Base-by-base conservation (phyloP, 2,329 filamentous ascomycete genomes). In the Penicillium sp. region DNA sequence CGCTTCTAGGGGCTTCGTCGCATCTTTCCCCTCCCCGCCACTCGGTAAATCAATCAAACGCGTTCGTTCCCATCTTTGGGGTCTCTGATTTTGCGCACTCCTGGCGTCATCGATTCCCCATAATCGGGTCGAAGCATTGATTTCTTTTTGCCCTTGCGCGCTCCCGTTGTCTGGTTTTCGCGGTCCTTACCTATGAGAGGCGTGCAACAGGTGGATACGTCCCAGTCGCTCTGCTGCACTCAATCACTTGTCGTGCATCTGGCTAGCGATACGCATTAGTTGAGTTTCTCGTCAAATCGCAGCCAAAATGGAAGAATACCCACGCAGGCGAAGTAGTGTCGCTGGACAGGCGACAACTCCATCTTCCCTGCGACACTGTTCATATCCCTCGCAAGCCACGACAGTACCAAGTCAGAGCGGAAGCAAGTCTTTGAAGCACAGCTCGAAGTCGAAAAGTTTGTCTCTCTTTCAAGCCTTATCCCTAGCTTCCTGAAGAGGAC, bases 251-350 rank as follows among this genome's bases (percentile, higher is more conserved):
- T 69, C 63, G 60, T 61, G 53, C 67, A 31, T 69, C 67, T 68
- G 68, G 65, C 69, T 68, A 70, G 69, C 64, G 52, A 71, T 71
- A 70, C 68, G 64, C 59, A 67, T 62, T 58, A 56, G 56, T 26
- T 65, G 35, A 66, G 68, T 63, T 41, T 57, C 19, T 19, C 35
- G 52, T 50, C 35, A 45, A n/a, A 59, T 52, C 50, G 51, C 60
- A 64, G 55, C 56, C 59, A 67, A 57, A 31, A 75, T 73, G 71
- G 69, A 75, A 46, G 64, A 54, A 49, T 70, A 67, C 64, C 58
- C 62, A 51, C 68, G 69, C 57, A 70, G 65, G 31, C 71, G 68
- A 57, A 71, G 68, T 59, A 67, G 66, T 61, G 64, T 68, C 55
- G 66, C 66, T 35, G 69, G 66, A 61, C 69, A 71, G 35, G 62